Base-by-base conservation (phyloP, 2,329 filamentous ascomycete species). In the Botrytis fabae region DNA sequence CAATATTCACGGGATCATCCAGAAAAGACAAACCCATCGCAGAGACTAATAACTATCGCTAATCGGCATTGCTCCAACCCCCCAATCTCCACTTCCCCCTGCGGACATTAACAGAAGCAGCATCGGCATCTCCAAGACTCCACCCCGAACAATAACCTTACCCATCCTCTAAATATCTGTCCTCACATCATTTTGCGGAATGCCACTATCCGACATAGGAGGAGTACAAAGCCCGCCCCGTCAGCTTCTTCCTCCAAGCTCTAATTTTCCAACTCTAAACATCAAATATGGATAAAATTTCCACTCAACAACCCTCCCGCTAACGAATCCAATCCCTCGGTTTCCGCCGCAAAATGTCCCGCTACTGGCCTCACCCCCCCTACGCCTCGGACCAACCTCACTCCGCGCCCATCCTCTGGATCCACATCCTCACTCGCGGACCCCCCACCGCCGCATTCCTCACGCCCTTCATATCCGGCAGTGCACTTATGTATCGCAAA, bases 331-430 rank as follows among this genome's bases (percentile, higher is more conserved):
- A n/a, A 54, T 57, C 28, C 32, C 10, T 35, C 1, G 12, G 14
- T 2, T 12, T 2, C 2, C 57, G 18, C 28, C n/a, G 28, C 73
- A 81, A 69, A 69, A 89, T 90, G 87, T 88, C 87, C 6, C 85
- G 85, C 73, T 85, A 77, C 73, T 78, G 73, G 61, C 87, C 88
- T 9, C 88, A 89, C 78, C 73, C 88, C 7, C 75, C 83, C 69
- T 89, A 89, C 80, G 88, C 89, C 44, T 90, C 92, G 82, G 90
- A 92, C 79, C 90, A 92, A 76, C 85, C 86, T 46, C 82, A 85
- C 74, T 78, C 85, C 12, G 83, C 82, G 74, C 83, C 85, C 6
- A 88, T 92, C 77, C 87, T 92, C 74, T 85, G 85, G 73, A 83
- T 85, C 0, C 90, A 92, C 81, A 86, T 90, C 75, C 82, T 89